A percentile compares a stretch with the other conserved stretches of the same genome.
phyloP scores from a whole-genome alignment of 225 moss, liverwort and hornwort genomes.

The Pleurozium schreberi region DNA sequence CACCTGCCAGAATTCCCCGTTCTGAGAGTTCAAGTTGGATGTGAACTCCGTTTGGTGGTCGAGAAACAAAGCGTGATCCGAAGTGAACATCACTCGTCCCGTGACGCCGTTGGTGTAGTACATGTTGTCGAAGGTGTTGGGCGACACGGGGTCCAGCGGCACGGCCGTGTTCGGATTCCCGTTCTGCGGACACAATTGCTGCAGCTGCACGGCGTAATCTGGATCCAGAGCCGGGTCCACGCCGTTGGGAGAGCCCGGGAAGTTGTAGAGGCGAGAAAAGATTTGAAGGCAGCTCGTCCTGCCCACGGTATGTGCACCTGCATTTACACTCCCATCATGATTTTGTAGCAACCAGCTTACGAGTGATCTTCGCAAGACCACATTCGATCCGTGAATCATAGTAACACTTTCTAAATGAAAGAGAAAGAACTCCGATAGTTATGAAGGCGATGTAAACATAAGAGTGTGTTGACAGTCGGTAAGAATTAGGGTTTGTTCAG shows the following conservation, averaged over 20 bases:
- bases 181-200: conserved; percentile 32
- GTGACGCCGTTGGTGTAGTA: conserved; percentile 59
- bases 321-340: not conserved
- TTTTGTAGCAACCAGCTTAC: not conserved
- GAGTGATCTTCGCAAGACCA: not conserved
- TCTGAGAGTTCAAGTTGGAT: conserved; percentile 45
- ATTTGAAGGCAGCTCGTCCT: conserved; percentile 31
- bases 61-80: conserved; percentile 33
- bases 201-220: conserved; percentile 23
- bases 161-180: conserved; percentile 11
- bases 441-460: not conserved
- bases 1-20: conserved; percentile 38
- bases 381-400: not conserved
- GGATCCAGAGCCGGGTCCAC: conserved; percentile 37
- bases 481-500: not conserved
- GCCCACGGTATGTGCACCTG: conserved; percentile 47
- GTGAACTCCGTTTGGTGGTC: conserved; percentile 36
- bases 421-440: not conserved
- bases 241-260: conserved; percentile 29
- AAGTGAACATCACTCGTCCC: conserved; percentile 35
- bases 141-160: conserved; percentile 43
- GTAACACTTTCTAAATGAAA: not conserved
- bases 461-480: not conserved
- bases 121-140: conserved; percentile 55
- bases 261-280: conserved; percentile 28